Conservation (phyloP, 305 asterid genomes). For the Withania somnifera region DNA sequence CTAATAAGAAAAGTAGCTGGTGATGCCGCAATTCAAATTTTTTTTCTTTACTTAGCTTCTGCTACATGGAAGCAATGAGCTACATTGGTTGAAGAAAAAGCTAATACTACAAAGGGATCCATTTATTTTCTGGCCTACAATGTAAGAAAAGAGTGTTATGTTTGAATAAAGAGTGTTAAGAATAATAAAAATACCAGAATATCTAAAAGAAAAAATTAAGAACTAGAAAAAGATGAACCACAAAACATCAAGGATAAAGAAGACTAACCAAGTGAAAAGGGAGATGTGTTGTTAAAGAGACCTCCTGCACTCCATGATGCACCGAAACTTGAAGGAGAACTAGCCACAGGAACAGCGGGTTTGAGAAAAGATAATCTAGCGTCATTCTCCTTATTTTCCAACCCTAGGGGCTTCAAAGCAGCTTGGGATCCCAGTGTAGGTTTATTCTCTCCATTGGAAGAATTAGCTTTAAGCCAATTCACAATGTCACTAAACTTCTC, state of each 20-base stretch:
- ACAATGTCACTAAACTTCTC: constrained; percentile 84
- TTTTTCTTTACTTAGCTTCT: background rate
- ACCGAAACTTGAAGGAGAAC: constrained; percentile 39
- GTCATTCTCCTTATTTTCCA: constrained; percentile 33
- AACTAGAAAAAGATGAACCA: background rate
- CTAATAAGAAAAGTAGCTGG: no score
- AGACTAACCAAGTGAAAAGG: constrained; percentile 71
- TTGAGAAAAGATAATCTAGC: constrained; percentile 29
- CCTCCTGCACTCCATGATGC: constrained; percentile 49
- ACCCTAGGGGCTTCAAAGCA: constrained; percentile 25
- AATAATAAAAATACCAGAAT: background rate
- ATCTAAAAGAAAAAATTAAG: background rate
- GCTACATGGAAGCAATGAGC: background rate
- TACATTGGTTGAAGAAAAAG: background rate
- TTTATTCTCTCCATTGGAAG: constrained; percentile 37
- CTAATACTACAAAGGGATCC: background rate
- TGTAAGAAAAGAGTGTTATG: no score
- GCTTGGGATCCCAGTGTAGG: constrained; percentile 26
- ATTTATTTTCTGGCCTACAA: background rate
- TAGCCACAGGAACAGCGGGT: constrained; percentile 33
- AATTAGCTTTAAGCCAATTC: constrained; percentile 69
- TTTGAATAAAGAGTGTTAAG: no score
- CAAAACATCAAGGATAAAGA: constrained; percentile 4
- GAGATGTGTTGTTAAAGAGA: constrained; percentile 33
- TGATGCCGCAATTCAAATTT: background rate